Evolutionary conservation across 2,329 filamentous ascomycete species (phyloP), one percentile per base, ranked within the genome.

Genomic region (Aureobasidium sp.): DNA sequence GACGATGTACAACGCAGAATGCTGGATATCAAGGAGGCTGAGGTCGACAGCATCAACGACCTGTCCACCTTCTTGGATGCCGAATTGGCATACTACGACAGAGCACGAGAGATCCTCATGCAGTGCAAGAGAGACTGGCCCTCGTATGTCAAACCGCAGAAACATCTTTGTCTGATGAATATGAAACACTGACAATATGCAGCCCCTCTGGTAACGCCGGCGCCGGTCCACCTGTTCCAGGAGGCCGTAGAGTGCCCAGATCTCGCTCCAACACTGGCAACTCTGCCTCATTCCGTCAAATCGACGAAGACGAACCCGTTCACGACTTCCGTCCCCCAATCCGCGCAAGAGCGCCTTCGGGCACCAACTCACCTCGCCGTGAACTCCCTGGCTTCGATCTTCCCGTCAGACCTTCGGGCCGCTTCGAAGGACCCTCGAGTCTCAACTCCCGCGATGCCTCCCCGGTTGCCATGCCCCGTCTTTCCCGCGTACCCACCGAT

Each of bases 1-100:
- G 93, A 97, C 71, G 93, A 97, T 69, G 92, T 97, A 60, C 83
- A 87, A 68, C 85, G 93, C 63, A 84, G 93, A 61, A 97, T 97
- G 94, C 85, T 95, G 75, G 93, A 97, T 71, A 95, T 97, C 77
- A 93, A 94, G 77, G 92, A 97, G 69, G 84, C 90, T 25, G 93
- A 97, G 75, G 81, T 80, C 45, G 93, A 97, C 65, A 91, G 87
- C 69, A 84, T 96, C 45, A 81, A 83, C 51, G 91, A 96, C 70
- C 78, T 97, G 61, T 86, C 85, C 3, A 79, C 84, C 21, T 95
- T 97, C 73, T 78, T 97, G 57, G 92, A 97, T 64, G 88, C 90
- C 44, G 89, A 97, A 76, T 81, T 97, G 62, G 87, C 89, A 65
- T 97, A 94, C 76, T 89, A 97, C 72, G 93, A 97, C 72, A 87